These are phyloP conservation scores for Aquilaria agallochum DNA, from an alignment of 441 rosid species.

Conservation along the genomic window DNA sequence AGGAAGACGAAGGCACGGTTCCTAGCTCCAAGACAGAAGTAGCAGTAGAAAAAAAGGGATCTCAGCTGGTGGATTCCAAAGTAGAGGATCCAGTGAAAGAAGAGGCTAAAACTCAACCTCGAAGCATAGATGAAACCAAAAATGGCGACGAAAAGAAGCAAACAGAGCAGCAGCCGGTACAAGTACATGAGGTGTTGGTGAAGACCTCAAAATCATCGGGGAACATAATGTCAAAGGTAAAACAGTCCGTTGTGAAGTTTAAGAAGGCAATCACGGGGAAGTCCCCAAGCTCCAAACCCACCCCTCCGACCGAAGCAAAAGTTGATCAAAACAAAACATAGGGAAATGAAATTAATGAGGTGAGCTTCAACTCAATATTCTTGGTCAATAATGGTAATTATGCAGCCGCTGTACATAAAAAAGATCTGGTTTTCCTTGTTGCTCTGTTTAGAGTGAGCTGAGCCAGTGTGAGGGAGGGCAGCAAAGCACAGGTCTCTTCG, in stretches of 20 bases:
- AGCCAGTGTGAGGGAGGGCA: too few relatives aligned
- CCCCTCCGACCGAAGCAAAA: conserved; percentile 16
- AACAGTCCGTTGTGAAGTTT: conserved; percentile 34
- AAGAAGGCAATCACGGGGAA: conserved; percentile 33
- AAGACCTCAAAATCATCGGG: conserved; percentile 29
- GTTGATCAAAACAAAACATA: conserved; percentile 16
- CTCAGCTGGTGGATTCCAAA: not conserved
- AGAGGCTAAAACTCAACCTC: conserved; percentile 2
- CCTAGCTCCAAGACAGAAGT: not conserved
- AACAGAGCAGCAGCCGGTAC: conserved; percentile 14
- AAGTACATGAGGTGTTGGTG: conserved; percentile 15
- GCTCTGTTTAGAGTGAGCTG: too few relatives aligned
- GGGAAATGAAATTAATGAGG: too few relatives aligned
- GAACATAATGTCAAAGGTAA: conserved; percentile 34
- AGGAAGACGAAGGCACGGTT: not conserved
- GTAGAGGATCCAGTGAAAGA: conserved; percentile 7
- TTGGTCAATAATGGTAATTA: too few relatives aligned
- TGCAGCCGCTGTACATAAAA: too few relatives aligned
- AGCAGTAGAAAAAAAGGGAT: not conserved
- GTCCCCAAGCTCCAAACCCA: conserved; percentile 31
- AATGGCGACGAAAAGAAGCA: conserved; percentile 8
- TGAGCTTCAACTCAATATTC: too few relatives aligned
- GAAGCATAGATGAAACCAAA: conserved; percentile 4
- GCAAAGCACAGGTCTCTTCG: too few relatives aligned
- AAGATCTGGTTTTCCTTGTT: too few relatives aligned